Conservation (phyloP, 2,329 filamentous ascomycete genomes). For the Fusarium agapanthi region DNA sequence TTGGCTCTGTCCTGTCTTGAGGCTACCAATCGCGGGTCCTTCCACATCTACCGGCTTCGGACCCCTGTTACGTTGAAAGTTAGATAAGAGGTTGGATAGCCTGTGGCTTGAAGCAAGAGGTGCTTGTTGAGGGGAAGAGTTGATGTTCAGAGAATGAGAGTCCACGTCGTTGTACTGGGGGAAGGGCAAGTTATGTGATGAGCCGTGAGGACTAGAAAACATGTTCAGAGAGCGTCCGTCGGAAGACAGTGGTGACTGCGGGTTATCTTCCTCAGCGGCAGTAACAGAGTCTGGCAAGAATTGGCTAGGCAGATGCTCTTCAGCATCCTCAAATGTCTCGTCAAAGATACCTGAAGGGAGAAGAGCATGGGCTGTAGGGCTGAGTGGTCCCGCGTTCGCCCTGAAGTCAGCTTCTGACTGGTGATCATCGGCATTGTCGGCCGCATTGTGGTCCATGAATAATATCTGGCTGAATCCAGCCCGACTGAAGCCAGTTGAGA, state of each 20-base stretch:
- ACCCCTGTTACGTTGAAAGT: slow-evolving; percentile 67
- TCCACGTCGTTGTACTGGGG: slow-evolving; percentile 61
- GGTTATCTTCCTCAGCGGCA: slow-evolving; percentile 53
- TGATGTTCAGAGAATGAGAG: slow-evolving; percentile 50
- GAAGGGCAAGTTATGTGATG: slow-evolving; percentile 66
- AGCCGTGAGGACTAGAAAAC: slow-evolving; percentile 69
- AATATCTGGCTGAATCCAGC: slow-evolving; percentile 62
- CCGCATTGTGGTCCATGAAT: slow-evolving; percentile 58
- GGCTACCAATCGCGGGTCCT: slow-evolving; percentile 71
- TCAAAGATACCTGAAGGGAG: slow-evolving; percentile 74
- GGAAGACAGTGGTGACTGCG: slow-evolving; percentile 70
- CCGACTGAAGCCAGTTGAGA: slow-evolving; percentile 63
- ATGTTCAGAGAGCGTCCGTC: slow-evolving; percentile 61
- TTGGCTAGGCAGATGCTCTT: slow-evolving; percentile 49
- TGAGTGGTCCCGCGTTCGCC: slow-evolving; percentile 73
- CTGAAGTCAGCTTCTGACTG: slow-evolving; percentile 71
- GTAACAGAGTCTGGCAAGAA: slow-evolving; percentile 46
- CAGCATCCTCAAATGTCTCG: slow-evolving; percentile 67
- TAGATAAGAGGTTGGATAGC: slow-evolving; percentile 65
- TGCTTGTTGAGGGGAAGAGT: slow-evolving; percentile 52
- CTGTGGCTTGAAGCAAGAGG: slow-evolving; percentile 46
- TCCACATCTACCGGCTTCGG: slow-evolving; percentile 62
- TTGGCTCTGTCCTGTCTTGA: slow-evolving; percentile 78
- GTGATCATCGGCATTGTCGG: slow-evolving; percentile 49
- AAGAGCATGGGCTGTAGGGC: slow-evolving; percentile 77